Base-by-base conservation (phyloP, 345 rosid genomes). In the Camelina hispida region DNA sequence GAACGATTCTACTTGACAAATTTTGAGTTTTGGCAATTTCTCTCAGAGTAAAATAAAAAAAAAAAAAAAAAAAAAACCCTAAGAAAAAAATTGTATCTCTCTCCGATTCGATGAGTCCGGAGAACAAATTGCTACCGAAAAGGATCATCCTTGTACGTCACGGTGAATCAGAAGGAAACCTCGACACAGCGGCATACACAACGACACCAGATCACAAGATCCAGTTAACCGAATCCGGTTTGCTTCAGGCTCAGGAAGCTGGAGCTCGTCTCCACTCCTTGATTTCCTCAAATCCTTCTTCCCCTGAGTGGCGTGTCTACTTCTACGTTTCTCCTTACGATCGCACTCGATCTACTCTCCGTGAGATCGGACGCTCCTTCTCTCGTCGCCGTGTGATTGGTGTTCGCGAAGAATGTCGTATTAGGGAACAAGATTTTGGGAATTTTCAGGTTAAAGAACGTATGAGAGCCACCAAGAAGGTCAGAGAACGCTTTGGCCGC, bases 291-390 rank as follows among this genome's bases (percentile, higher is more conserved):
- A 58, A 69, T 44, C 56, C 69, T 8, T 37, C 79, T 22, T 62
- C 78, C 0, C 69, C 73, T 0, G 77, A 85, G 72, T 89, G 93
- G 91, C 87, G 91, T 16, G 91, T 85, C 7, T 89, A 90, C 87
- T 92, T 95, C 88, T 95, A 95, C 74, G 98, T 87, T 0, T 92
- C 99, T 1, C 99, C 99, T 1, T 95, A 95, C 74, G 91, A 90
- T 48, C 88, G 99, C 28, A 89, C 97, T 37, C 80, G 89, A 68
- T 90, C 99, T 25, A 92, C 99, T 8, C 89, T 94, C 12, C 82
- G 99, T 10, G 99, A 90, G 88, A 87, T 95, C 62, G 99, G 99
- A 28, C 78, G 89, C 72, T 81, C 97, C 23, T 95, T 95, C 79
- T 79, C 85, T 23, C 86, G 84, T 74, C 80, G 81, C 72, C 80